Base-by-base conservation (phyloP, 2,329 filamentous ascomycete species). In the Beauveria rudraprayagi region DNA sequence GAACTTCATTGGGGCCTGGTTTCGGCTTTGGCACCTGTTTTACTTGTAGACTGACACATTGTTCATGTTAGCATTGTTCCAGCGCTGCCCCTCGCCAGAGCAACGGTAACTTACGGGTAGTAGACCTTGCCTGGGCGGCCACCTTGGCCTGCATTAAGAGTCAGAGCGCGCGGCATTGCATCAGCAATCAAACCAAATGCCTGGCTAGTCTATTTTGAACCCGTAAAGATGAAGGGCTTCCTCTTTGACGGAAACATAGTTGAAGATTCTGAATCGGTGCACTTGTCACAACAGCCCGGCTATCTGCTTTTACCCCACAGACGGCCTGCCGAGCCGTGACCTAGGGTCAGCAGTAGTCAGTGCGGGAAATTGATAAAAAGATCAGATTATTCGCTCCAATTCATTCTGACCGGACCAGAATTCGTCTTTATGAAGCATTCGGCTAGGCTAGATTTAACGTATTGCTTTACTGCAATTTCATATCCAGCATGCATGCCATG, bases 51-150 rank as follows among this genome's bases (percentile, higher is more conserved):
- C 83, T 87, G 60, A 1, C 16, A 3, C 1, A 8, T 24, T 19
- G 47, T 16, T 16, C 28, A 1, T 22, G 46, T 58, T 4, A 11
- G 40, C 40, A 30, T 63, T 50, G 34, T 37, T 14, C 7, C 17
- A 34, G 37, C 17, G 16, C 11, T 40, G 54, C 19, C 16, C 2
- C 10, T 24, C 10, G n/a, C 1, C 22, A 9, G 17, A 19, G 50
- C 8, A 34, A 11, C 28, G 22, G 11, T 19, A 3, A 63, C 80
- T 71, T 70, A 87, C 84, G 89, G 88, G 69, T 92, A 92, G 77
- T 93, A 96, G 65, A 96, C 92, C 74, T 92, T 79, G 61, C 91
- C 92, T 7, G 92, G 91, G 76, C 92, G 93, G 67, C 90, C 73
- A 44, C 67, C 90, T 66, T 91, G 87, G 54, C 88, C 78, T 66